Percentiles rank a stretch among this genome's conserved stretches.
phyloP scores from a whole-genome alignment of 2,329 filamentous ascomycete species.

The Epichloe coenophiala region DNA sequence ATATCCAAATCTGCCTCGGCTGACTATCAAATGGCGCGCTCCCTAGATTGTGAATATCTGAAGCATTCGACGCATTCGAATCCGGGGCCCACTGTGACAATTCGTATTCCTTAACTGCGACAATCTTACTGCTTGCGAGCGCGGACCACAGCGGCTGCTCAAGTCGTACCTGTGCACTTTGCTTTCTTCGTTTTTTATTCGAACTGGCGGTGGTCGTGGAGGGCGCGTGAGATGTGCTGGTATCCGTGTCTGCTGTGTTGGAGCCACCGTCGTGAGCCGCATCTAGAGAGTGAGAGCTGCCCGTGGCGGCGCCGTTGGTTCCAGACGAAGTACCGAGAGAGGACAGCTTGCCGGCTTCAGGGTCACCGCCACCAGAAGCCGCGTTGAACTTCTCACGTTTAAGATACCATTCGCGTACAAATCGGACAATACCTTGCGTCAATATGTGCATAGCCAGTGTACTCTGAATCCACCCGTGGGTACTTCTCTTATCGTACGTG shows the following conservation, averaged over 20 bases:
- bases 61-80: slow-evolving; percentile 59
- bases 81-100: slow-evolving; percentile 65
- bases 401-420: slow-evolving; percentile 56
- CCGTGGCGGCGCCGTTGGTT: slow-evolving; percentile 9
- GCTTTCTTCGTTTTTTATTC: slow-evolving; percentile 72
- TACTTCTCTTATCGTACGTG: slow-evolving; percentile 42
- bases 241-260: slow-evolving; percentile 38
- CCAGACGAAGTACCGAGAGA: slow-evolving; percentile 14
- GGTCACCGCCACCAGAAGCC: slow-evolving; percentile 38
- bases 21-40: slow-evolving; percentile 60
- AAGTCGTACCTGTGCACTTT: slow-evolving; percentile 79
- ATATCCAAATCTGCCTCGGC: slow-evolving; percentile 66
- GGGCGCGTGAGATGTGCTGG: slow-evolving; percentile 12
- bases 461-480: slow-evolving; percentile 54
- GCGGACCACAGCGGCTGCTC: slow-evolving; percentile 91
- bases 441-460: slow-evolving; percentile 62
- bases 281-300: background rate
- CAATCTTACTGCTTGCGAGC: slow-evolving; percentile 89
- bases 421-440: slow-evolving; percentile 58
- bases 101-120: slow-evolving; percentile 83
- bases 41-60: slow-evolving; percentile 60
- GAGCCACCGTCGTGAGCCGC: slow-evolving; percentile 25
- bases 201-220: slow-evolving; percentile 29
- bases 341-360: slow-evolving; percentile 45
- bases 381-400: slow-evolving; percentile 43